Evolutionary conservation across 371 early-diverging fungal species (phyloP), one percentile per base, ranked within the genome.

Genomic region (Mucor velutinosus): DNA sequence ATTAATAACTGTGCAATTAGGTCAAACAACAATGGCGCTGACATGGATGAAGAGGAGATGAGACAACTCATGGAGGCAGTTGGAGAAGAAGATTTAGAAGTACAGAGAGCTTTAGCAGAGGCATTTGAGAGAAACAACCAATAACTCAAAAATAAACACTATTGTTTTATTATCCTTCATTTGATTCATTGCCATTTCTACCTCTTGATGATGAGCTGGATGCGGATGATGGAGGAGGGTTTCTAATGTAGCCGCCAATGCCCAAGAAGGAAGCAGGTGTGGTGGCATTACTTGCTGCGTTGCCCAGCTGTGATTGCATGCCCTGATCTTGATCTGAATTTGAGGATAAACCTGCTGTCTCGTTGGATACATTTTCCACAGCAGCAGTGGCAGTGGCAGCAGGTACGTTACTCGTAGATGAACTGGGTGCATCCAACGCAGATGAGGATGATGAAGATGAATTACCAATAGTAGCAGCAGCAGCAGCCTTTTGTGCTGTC

Each of bases 51-150:
- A n/a, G 70, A 73, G 27, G 73, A 66, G 33, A 45, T 70, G 27
- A 58, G 62, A 58, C 70, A 64, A n/a, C 60, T 69, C 39, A 59
- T 64, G 56, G 53, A 70, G 55, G 77, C 58, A 7, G 55, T 71
- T 51, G 69, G 66, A 25, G 73, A 76, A 17, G 71, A 72, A 62
- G 72, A 72, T 57, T 53, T 73, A 19, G 77, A 79, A 43, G 25
- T 77, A 17, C 80, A 78, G 58, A 67, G 66, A 63, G 72, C 76
- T 23, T 51, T 79, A 41, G 76, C 67, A 51, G 72, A 72, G 51
- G 43, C 60, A 37, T 69, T 65, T 41, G 72, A 74, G 66, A 73
- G 66, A 67, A 47, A 66, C 8, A 19, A 45, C 15, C 27, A 55
- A 41, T 39, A 5, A 57, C 55, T 49, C 47, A 49, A 49, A 49